These are phyloP conservation scores for Rhizopus stolonifer DNA, from an alignment of 371 early-diverging fungal genomes.

Conservation along the genomic window DNA sequence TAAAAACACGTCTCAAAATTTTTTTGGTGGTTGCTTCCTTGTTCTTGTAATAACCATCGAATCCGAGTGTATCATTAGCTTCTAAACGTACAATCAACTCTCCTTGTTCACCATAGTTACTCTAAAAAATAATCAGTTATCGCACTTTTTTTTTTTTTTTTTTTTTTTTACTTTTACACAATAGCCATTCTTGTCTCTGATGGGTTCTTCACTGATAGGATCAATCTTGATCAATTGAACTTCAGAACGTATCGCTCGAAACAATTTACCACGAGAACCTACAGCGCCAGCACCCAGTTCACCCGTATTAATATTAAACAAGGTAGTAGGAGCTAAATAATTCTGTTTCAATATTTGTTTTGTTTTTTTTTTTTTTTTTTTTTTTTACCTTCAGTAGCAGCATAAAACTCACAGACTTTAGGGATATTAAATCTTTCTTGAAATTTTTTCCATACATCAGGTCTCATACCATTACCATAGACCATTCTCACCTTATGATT, in stretches of 20 bases:
- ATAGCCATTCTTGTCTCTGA: conserved; percentile 41
- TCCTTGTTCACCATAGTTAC: conserved; percentile 45
- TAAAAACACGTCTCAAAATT: conserved; percentile 34
- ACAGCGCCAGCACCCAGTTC: conserved; percentile 54
- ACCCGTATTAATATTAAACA: conserved; percentile 51
- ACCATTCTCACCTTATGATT: conserved; percentile 48
- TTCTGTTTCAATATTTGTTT: too few relatives aligned
- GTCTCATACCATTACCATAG: conserved; percentile 71
- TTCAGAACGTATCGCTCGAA: conserved; percentile 20
- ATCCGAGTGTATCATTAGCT: conserved; percentile 15
- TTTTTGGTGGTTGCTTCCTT: conserved; percentile 49
- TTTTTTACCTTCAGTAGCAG: conserved; percentile 51
- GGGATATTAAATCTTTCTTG: conserved; percentile 49
- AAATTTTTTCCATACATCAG: conserved; percentile 66
- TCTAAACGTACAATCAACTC: conserved; percentile 49
- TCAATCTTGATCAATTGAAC: conserved; percentile 37
- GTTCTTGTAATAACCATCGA: conserved; percentile 47
- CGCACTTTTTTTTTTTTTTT: neutral
- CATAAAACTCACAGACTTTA: conserved; percentile 61
- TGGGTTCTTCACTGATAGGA: conserved; percentile 41
- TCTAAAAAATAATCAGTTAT: conserved; percentile 2
- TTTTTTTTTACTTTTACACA: conserved; percentile 35
- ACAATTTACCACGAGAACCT: conserved; percentile 38
- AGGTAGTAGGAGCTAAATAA: conserved; percentile 24
- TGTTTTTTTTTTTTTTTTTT: too few relatives aligned